Evolutionary conservation across 177 flowering plant genomes (phyloP).

Genomic region (Tripterygium wilfordii): DNA sequence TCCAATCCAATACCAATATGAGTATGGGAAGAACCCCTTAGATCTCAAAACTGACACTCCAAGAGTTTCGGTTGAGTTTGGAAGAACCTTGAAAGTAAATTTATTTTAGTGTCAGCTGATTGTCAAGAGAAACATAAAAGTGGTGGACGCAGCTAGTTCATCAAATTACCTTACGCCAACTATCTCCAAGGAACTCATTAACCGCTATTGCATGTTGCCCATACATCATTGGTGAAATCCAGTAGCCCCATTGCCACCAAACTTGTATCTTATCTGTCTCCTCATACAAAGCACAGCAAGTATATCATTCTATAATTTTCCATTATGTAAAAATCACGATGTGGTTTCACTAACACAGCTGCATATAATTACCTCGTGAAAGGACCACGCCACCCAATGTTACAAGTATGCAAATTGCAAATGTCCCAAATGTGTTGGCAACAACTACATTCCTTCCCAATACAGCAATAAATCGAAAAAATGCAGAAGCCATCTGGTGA

Average conservation of each 20-base stretch:
- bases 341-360: too few relatives aligned
- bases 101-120: neutral
- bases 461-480: constrained; percentile 47
- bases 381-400: constrained; percentile 37
- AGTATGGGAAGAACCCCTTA: constrained; percentile 26
- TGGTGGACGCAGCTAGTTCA: neutral
- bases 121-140: neutral
- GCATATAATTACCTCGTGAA: constrained; percentile 24
- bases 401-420: constrained; percentile 18
- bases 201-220: constrained; percentile 36
- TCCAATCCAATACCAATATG: constrained; percentile 44
- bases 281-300: too few relatives aligned
- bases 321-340: neutral
- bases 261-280: constrained; percentile 30
- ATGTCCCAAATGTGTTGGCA: constrained; percentile 31
- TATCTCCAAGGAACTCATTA: constrained; percentile 45
- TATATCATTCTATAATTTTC: too few relatives aligned
- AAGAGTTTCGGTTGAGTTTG: constrained; percentile 18
- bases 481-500: constrained; percentile 52
- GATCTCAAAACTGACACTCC: constrained; percentile 24
- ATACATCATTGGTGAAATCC: constrained; percentile 51
- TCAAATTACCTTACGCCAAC: constrained; percentile 37
- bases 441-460: constrained; percentile 47
- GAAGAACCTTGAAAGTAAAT: constrained; percentile 11
- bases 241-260: constrained; percentile 63